phyloP scores from a whole-genome alignment of 352 stramenopile genomes.

The Peronospora destructor region DNA sequence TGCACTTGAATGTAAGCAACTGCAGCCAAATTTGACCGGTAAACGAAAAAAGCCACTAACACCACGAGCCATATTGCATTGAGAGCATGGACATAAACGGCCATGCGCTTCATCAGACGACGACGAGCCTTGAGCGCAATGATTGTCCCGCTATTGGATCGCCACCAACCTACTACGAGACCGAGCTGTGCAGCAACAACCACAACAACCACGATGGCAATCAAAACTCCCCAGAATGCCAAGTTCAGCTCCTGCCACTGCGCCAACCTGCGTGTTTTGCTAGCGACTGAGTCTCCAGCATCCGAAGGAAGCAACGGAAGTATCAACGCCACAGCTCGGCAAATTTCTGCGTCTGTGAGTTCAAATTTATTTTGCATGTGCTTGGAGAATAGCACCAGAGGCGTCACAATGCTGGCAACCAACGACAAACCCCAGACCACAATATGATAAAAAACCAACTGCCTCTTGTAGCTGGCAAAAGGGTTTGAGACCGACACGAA shows the following conservation, averaged over 20 bases:
- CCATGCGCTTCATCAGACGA: constrained; percentile 72
- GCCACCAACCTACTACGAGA: constrained; percentile 64
- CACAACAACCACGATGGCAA: constrained; percentile 49
- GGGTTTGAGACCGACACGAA: constrained; percentile 73
- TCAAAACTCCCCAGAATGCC: constrained; percentile 50
- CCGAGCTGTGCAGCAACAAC: constrained; percentile 52
- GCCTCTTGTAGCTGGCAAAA: constrained; percentile 63
- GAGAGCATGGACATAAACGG: constrained; percentile 61
- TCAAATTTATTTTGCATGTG: constrained; percentile 30
- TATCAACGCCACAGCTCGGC: constrained; percentile 37
- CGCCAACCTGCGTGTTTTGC: constrained; percentile 21
- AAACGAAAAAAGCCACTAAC: constrained; percentile 55
- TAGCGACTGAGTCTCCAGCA: constrained; percentile 8
- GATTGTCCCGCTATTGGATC: constrained; percentile 69
- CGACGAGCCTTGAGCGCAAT: constrained; percentile 60
- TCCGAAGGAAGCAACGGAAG: constrained; percentile 43
- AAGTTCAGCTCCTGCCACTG: constrained; percentile 61
- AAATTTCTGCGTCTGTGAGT: constrained; percentile 45
- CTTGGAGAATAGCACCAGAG: constrained; percentile 37
- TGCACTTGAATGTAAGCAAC: constrained; percentile 34
- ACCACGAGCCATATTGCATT: constrained; percentile 60
- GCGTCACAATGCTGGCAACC: constrained; percentile 33
- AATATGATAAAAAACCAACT: constrained; percentile 49
- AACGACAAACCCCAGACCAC: constrained; percentile 46
- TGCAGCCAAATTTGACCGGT: constrained; percentile 38